Evolutionary conservation across 306 rosid species (phyloP), one percentile per base, ranked within the genome.

Genomic region (Cyclanthera cordifolia): DNA sequence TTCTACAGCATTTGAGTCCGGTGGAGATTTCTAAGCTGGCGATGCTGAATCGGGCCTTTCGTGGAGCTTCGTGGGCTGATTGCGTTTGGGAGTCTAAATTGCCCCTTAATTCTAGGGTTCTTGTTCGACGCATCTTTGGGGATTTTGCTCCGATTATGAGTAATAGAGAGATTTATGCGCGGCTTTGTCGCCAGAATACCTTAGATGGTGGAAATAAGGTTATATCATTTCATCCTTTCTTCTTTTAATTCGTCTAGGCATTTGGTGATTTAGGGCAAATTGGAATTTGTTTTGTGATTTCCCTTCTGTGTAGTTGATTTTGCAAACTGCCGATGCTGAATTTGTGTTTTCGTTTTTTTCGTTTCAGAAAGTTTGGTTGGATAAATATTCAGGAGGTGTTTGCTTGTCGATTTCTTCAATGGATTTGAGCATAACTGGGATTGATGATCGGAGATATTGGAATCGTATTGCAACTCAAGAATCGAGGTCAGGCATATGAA

Each of bases 1-100:
- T 90, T 69, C 69, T 93, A 61, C 77, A 69, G 0, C 78, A 83
- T 53, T 75, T 93, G 91, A 87, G 80, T n/a, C 97, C 99, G 7
- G 79, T 87, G 6, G 83, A 86, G 84, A 90, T 93, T 73, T 90
- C 97, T 68, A 78, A 74, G 48, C 75, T 93, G 58, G 91, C 95
- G 9, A 56, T 71, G 47, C 55, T 93, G 67, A 93, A 85, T 58
- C 90, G 91, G 70, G 82, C 96, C 17, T 93, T 93, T 50, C 95
- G 90, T 1, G 86, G 81, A 0, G 97, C 96, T 59, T 86, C 99
- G 1, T 78, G 79, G 80, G 94, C 99, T 0, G 95, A 93, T 83
- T 90, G 85, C 49, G 86, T 93, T 25, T 93, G 97, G 99, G 96
- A 93, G 37, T 86, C 96, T 12, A 93, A 93, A 69, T 77, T 93